Evolutionary conservation across 176 grass and related monocot genomes (phyloP).

Genomic region (Ampelocalamus luodianensis): DNA sequence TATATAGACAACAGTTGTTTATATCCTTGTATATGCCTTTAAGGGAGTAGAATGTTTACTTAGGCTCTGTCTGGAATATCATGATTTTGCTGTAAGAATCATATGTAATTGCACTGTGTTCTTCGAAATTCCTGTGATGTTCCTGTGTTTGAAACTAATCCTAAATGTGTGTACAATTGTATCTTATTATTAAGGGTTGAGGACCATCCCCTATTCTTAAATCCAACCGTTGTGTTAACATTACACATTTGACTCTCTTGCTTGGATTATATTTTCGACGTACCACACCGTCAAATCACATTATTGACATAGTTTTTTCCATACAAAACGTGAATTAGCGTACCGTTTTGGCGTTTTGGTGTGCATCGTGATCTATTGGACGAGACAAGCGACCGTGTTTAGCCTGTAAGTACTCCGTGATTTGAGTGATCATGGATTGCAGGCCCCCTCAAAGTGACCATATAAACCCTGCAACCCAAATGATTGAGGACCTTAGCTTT

Average conservation of each 20-base stretch:
- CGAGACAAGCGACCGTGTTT: too few relatives aligned
- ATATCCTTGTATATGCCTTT: neutral
- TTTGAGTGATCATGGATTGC: neutral
- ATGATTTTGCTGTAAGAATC: neutral
- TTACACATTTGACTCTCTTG: neutral
- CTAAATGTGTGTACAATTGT: neutral
- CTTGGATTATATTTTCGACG: neutral
- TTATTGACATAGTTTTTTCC: neutral
- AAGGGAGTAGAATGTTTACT: neutral
- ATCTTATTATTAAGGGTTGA: neutral
- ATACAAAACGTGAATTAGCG: neutral
- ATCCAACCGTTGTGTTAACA: neutral
- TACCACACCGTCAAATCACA: neutral
- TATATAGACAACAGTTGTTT: too few relatives aligned
- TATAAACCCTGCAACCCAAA: constrained; percentile 13
- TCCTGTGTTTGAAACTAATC: neutral
- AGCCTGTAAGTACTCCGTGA: neutral
- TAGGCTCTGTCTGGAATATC: neutral
- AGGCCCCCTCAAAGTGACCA: neutral
- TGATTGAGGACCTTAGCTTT: constrained; percentile 21
- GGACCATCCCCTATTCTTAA: neutral
- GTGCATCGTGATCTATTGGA: too few relatives aligned
- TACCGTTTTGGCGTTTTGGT: neutral
- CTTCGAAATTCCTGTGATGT: neutral
- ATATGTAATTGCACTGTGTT: neutral